A percentile compares a stretch with the other conserved stretches of the same genome.
Conservation (phyloP, 176 grass and related monocot species). For the Metroxylon sagu region DNA sequence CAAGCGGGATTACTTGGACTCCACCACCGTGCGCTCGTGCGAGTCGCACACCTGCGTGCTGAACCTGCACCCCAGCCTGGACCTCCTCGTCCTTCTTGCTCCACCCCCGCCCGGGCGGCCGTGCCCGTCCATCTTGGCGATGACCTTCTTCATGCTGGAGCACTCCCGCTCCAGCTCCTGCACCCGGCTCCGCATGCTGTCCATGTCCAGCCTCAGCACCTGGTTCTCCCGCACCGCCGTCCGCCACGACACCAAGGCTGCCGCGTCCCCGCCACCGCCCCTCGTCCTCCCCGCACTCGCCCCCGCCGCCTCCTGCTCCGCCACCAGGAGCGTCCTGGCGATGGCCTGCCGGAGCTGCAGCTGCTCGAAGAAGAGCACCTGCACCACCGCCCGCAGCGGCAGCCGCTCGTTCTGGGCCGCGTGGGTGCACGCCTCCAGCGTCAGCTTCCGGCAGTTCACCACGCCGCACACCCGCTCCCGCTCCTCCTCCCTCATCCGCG, state of each 20-base stretch:
- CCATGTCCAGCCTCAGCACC: constrained; percentile 75
- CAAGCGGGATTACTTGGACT: not conserved
- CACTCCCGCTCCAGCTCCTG: constrained; percentile 69
- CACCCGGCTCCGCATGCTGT: constrained; percentile 65
- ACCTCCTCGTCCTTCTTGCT: not conserved
- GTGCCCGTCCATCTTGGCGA: constrained; percentile 51
- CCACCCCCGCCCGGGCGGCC: constrained; percentile 2
- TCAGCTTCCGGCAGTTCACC: constrained; percentile 81
- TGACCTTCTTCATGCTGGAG: constrained; percentile 72
- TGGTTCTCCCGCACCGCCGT: constrained; percentile 46
- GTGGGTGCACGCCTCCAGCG: constrained; percentile 92
- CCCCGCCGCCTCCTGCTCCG: constrained; percentile 10
- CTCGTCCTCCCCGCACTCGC: not conserved
- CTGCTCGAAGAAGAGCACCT: constrained; percentile 99
- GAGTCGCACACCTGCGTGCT: constrained; percentile 20
- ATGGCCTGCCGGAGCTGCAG: constrained; percentile 79
- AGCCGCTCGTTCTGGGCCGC: constrained; percentile 91
- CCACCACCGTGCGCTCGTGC: constrained; percentile 10
- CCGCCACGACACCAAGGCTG: constrained; percentile 10
- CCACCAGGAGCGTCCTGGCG: constrained; percentile 36
- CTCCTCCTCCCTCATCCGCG: constrained; percentile 56
- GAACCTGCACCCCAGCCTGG: constrained; percentile 44
- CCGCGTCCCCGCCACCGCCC: not conserved
- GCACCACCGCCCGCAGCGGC: constrained; percentile 85
- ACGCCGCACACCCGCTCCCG: constrained; percentile 61